Percentiles rank a stretch among this genome's conserved stretches.
Evolutionary conservation across 148 eudicot species (phyloP).

Genomic region (Fagopyrum homotropicum): DNA sequence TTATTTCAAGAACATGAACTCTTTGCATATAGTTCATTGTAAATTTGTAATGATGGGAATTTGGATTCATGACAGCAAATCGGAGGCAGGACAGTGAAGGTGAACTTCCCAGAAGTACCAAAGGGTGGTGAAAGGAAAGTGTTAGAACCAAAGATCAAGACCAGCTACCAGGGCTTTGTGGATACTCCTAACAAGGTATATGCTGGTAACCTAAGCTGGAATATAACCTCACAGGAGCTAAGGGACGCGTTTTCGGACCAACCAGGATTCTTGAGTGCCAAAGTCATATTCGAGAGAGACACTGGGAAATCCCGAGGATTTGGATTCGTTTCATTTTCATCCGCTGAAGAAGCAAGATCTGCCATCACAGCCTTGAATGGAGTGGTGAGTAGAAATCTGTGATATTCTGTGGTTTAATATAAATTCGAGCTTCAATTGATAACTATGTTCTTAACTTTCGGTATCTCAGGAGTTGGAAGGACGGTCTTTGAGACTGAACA

Average conservation of each 20-base stretch:
- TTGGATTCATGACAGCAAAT: constrained; percentile 41
- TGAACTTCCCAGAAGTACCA: constrained; percentile 95
- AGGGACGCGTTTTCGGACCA: constrained; percentile 53
- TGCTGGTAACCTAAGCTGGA: constrained; percentile 83
- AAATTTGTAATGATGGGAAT: neutral
- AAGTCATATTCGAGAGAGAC: constrained; percentile 68
- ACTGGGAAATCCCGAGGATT: constrained; percentile 79
- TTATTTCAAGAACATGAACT: neutral
- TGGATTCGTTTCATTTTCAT: constrained; percentile 70
- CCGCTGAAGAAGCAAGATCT: constrained; percentile 56
- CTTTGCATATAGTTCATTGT: no score
- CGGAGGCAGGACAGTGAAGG: constrained; percentile 80
- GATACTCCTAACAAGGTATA: constrained; percentile 85
- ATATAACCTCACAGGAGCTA: constrained; percentile 58
- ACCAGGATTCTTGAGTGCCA: constrained; percentile 69
- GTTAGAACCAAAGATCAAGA: constrained; percentile 47
- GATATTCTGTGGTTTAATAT: neutral
- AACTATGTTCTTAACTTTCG: constrained; percentile 1
- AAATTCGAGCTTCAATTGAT: neutral
- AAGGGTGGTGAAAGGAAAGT: constrained; percentile 81
- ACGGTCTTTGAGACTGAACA: constrained; percentile 55
- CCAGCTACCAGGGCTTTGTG: constrained; percentile 44
- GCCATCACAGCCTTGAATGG: constrained; percentile 72
- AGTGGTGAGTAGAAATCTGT: constrained; percentile 41
- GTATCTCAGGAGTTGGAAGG: constrained; percentile 64